Base-by-base conservation (phyloP, 179 eudicot genomes). In the Pouteria campechiana region DNA sequence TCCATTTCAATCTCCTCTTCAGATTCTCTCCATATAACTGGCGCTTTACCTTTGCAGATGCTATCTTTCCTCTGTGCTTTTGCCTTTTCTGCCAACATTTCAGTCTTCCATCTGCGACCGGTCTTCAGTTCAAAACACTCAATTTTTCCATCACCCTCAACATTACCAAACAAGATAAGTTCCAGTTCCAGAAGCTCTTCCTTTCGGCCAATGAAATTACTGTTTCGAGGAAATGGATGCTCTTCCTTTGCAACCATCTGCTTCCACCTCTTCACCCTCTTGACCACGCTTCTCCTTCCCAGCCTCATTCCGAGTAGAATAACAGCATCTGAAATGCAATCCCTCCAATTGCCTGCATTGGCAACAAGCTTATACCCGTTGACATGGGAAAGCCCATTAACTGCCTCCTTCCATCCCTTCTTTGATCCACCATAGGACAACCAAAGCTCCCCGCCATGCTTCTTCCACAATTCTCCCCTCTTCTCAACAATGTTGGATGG, bases 261-360 rank as follows among this genome's bases (percentile, higher is more conserved):
- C 44, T 73, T 75, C 99, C 99, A 87, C 50, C 72, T 78, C n/a
- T 77, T 59, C 53, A 92, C 47, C 29, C 93, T 55, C 44, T 92
- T 96, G 23, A 80, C 92, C n/a, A 83, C 81, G 53, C 94, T 87
- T 68, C 99, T 73, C 79, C 99, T 83, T 17, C 96, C 99, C 51
- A 92, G 64, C 64, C 77, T 82, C 74, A 80, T 49, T 6, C 93
- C 96, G 60, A 92, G 63, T 36, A 83, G 43, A 11, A 94, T 72
- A 3, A 92, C 83, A 3, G 85, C 76, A 41, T 63, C 65, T 44
- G 80, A 40, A 50, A 92, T 80, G 61, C 99, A 87, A 44, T 87
- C 93, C 60, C 99, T 75, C 96, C 93, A 92, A 29, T 72, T 66
- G 12, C 92, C 99, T 60, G 63, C 77, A 23, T 62, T 67, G 40